These are phyloP conservation scores for Cyclotella choctawhatcheeana DNA, from an alignment of 108 stramenopile genomes.

Conservation along the genomic window DNA sequence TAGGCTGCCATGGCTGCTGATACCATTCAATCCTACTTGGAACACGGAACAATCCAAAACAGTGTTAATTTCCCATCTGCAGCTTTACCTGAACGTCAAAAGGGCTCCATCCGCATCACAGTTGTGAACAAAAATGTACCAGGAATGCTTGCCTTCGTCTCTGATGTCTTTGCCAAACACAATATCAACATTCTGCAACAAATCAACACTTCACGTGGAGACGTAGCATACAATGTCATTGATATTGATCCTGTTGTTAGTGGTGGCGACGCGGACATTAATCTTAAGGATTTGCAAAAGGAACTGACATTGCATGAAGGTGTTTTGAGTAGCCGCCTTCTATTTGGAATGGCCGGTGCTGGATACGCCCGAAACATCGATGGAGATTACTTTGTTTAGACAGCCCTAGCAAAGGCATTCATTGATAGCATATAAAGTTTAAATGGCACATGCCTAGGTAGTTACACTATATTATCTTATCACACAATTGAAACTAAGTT, in stretches of 20 bases:
- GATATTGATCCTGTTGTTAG: conserved; percentile 73
- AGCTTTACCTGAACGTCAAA: conserved; percentile 59
- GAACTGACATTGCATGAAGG: conserved; percentile 88
- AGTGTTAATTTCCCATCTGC: conserved; percentile 92
- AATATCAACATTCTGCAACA: conserved; percentile 92
- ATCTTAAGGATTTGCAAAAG: conserved; percentile 84
- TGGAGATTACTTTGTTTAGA: conserved; percentile 85
- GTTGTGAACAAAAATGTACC: conserved; percentile 92
- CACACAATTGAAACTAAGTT: no score
- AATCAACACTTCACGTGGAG: conserved; percentile 86
- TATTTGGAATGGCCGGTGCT: conserved; percentile 74
- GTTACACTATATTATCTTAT: no score
- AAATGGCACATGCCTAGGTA: neutral
- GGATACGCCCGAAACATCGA: conserved; percentile 90
- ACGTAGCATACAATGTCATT: conserved; percentile 92
- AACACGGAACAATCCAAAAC: conserved; percentile 83
- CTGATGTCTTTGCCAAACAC: conserved; percentile 77
- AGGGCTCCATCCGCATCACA: conserved; percentile 77
- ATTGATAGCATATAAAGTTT: neutral
- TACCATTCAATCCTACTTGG: conserved; percentile 86
- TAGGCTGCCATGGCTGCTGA: conserved; percentile 89
- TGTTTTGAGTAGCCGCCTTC: conserved; percentile 80
- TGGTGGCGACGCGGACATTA: conserved; percentile 51
- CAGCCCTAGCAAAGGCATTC: neutral
- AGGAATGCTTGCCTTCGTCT: conserved; percentile 87